Evolutionary conservation across 179 eudicot genomes (phyloP), one percentile per base, ranked within the genome.

Genomic region (Pouteria campechiana): DNA sequence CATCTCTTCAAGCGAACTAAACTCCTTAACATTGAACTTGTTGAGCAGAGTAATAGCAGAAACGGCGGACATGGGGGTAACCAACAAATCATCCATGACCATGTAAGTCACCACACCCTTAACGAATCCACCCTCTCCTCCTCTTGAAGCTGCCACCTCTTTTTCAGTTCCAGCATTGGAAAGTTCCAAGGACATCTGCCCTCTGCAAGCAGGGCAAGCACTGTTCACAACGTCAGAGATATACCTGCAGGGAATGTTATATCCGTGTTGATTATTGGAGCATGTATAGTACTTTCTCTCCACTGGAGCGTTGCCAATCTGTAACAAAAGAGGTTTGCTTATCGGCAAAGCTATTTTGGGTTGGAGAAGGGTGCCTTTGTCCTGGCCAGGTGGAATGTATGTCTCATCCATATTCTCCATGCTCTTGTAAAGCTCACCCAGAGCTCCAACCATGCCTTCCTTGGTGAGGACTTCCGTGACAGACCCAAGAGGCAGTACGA

Each of bases 1-100:
- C 36, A 44, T 55, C 24, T 50, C 61, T 9, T 22, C 47, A 52
- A 62, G 46, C 4, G 68, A 35, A 25, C 46, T 6, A 15, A 55
- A 27, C 18, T 62, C 61, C 29, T 42, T 48, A n/a, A 55, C 52
- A 25, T 41, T 19, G 33, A 49, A 44, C 36, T 49, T 46, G 24
- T 60, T 60, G 10, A 60, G 4, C 4, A 60, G 9, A 33, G 46
- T 40, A 9, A 60, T 40, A 20, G 42, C 25, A 16, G 63, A 46
- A 32, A 31, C 44, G 11, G 52, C 15, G 0, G 67, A 60, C 63
- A 60, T 53, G 0, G 65, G 69, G 7, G 37, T 52, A 3, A 68
- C 50, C 17, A 54, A 44, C 37, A 68, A 40, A 31, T 56, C 39
- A 52, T 67, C 68, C 68, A 56, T 56, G 12, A 63, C 58, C 63